Conservation (phyloP, 768 basidiomycete species). For the Boletus subparvulus region DNA sequence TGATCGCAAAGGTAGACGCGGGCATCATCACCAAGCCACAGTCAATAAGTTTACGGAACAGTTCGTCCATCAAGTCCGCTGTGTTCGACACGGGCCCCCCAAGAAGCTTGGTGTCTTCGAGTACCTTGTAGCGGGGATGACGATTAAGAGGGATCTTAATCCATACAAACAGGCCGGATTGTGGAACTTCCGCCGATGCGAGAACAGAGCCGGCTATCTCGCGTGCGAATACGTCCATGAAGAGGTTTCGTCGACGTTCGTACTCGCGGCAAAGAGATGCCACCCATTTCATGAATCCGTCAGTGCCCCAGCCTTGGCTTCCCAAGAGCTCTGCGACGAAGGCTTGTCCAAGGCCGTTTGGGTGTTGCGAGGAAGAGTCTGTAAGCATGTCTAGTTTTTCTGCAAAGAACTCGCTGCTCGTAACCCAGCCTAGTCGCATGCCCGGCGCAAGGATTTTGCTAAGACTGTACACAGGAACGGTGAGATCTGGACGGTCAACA, state of each 20-base stretch:
- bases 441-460: constrained; percentile 55
- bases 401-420: constrained; percentile 41
- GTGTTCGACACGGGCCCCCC: constrained; percentile 39
- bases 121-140: constrained; percentile 40
- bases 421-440: constrained; percentile 53
- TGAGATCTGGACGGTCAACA: neutral
- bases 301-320: constrained; percentile 41
- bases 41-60: constrained; percentile 44
- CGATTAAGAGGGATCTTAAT: constrained; percentile 43
- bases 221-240: constrained; percentile 40
- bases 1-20: constrained; percentile 44
- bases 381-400: constrained; percentile 44
- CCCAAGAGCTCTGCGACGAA: constrained; percentile 46
- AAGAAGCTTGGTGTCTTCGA: constrained; percentile 17
- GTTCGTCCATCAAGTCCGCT: constrained; percentile 46
- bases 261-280: constrained; percentile 50
- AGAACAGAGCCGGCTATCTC: constrained; percentile 34
- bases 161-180: constrained; percentile 61
- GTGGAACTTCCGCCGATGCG: constrained; percentile 34
- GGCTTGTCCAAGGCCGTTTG: constrained; percentile 50
- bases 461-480: constrained; percentile 30
- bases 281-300: constrained; percentile 49
- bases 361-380: constrained; percentile 48
- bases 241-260: constrained; percentile 47
- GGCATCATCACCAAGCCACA: constrained; percentile 50